phyloP scores from a whole-genome alignment of 345 rosid species.

The Eucalyptus pumila region DNA sequence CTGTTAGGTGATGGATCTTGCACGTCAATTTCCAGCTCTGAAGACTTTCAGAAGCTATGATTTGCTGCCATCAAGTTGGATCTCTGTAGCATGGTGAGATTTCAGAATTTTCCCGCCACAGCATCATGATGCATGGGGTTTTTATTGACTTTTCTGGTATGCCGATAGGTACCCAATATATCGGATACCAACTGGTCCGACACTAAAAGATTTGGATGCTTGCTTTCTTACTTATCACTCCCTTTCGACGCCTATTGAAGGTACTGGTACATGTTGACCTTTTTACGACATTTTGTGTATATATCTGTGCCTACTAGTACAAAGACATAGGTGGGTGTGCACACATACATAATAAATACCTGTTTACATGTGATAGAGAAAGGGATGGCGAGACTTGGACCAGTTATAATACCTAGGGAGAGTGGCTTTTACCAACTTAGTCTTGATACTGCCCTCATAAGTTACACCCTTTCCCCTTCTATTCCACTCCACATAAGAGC shows the following conservation, averaged over 20 bases:
- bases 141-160: neutral
- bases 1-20: conserved; percentile 34
- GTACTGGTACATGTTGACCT: conserved; percentile 10
- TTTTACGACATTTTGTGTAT: neutral
- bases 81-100: conserved; percentile 85
- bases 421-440: neutral
- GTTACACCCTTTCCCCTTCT: neutral
- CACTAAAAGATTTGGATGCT: conserved; percentile 83
- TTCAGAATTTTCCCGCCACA: neutral
- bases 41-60: conserved; percentile 65
- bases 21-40: conserved; percentile 49
- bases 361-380: neutral
- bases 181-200: conserved; percentile 86
- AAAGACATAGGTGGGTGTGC: neutral
- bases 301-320: neutral
- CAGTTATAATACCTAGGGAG: neutral
- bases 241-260: conserved; percentile 43
- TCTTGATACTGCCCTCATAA: neutral
- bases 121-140: neutral
- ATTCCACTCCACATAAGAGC: neutral
- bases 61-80: conserved; percentile 66
- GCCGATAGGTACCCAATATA: conserved; percentile 74
- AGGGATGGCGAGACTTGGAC: neutral
- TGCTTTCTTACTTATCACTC: conserved; percentile 88
- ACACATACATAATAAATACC: neutral